A percentile compares a stretch with the other conserved stretches of the same genome.
Evolutionary conservation across 169 alveolate species (phyloP).

Genomic region (Eimeria maxima): DNA sequence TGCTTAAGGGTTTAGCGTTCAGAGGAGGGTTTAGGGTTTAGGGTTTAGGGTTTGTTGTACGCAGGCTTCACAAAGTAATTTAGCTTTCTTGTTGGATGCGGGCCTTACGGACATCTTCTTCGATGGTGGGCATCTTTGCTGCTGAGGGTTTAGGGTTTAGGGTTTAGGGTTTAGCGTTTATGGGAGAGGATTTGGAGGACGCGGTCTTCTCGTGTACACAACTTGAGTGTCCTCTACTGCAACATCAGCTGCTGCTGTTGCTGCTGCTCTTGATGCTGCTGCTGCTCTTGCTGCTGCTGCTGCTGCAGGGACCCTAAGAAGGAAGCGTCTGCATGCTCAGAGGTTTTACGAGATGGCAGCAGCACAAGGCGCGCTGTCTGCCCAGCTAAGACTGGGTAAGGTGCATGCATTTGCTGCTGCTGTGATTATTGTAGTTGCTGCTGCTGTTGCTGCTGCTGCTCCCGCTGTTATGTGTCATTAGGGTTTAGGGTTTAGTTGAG

Average conservation of each 20-base stretch:
- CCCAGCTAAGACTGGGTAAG: slow-evolving; percentile 84
- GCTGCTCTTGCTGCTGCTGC: neutral
- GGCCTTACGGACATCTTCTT: slow-evolving; percentile 63
- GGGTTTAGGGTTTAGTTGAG: neutral
- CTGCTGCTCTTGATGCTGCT: neutral
- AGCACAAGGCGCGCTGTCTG: slow-evolving; percentile 86
- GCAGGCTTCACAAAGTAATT: slow-evolving; percentile 85
- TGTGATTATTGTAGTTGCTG: neutral
- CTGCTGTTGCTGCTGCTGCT: neutral
- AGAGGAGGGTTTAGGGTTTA: slow-evolving; percentile 8
- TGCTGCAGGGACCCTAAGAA: slow-evolving; percentile 52
- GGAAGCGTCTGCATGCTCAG: slow-evolving; percentile 81
- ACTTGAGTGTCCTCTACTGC: neutral
- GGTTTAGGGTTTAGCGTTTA: neutral
- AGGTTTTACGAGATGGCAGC: slow-evolving; percentile 87
- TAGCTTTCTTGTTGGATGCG: slow-evolving; percentile 86
- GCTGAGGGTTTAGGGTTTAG: neutral
- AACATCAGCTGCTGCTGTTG: neutral
- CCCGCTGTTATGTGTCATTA: neutral
- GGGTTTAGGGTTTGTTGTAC: neutral
- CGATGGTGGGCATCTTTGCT: slow-evolving; percentile 21
- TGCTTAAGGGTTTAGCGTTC: neutral
- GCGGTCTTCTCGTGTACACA: neutral
- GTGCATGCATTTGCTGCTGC: neutral
- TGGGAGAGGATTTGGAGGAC: neutral